Percentiles rank a stretch among this genome's conserved stretches.
Conservation (phyloP, 116 monocot genomes). For the Zostera marina region DNA sequence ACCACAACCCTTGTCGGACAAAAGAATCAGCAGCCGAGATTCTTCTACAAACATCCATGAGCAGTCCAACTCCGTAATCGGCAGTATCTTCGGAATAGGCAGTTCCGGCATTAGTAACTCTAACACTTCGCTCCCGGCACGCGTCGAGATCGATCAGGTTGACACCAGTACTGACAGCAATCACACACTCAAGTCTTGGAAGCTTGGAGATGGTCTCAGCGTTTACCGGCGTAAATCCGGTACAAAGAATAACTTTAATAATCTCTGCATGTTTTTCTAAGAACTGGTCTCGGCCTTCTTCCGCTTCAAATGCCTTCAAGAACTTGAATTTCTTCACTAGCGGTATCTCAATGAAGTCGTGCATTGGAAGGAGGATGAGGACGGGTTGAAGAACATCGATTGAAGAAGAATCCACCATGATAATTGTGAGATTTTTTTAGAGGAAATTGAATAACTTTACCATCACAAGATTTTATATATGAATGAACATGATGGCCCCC, state of each 20-base stretch:
- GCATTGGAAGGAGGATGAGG: conserved; percentile 4
- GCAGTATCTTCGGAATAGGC: conserved; percentile 22
- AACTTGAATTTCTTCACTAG: conserved; percentile 18
- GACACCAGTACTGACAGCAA: conserved; percentile 20
- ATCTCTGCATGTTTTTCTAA: conserved; percentile 8
- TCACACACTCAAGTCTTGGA: conserved; percentile 16
- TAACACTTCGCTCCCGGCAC: conserved; percentile 22
- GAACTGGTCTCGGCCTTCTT: conserved; percentile 3
- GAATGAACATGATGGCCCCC: too few species aligned
- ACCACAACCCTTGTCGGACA: conserved; percentile 27
- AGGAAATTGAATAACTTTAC: too few species aligned
- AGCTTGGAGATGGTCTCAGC: conserved; percentile 12
- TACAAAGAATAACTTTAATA: conserved; percentile 11
- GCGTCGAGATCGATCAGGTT: conserved; percentile 27
- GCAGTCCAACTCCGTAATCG: conserved; percentile 30
- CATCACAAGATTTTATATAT: too few species aligned
- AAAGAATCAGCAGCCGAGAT: conserved; percentile 30
- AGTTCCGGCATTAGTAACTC: conserved; percentile 22
- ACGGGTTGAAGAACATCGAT: conserved; percentile 9
- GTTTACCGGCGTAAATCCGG: conserved; percentile 7
- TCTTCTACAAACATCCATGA: conserved; percentile 23
- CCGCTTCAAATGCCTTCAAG: conserved; percentile 12
- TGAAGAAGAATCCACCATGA: too few species aligned
- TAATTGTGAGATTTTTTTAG: too few species aligned
- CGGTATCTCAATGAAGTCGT: conserved; percentile 2